Evolutionary conservation across 139 green algal species (phyloP).

Genomic region (Haematococcus lacustris): DNA sequence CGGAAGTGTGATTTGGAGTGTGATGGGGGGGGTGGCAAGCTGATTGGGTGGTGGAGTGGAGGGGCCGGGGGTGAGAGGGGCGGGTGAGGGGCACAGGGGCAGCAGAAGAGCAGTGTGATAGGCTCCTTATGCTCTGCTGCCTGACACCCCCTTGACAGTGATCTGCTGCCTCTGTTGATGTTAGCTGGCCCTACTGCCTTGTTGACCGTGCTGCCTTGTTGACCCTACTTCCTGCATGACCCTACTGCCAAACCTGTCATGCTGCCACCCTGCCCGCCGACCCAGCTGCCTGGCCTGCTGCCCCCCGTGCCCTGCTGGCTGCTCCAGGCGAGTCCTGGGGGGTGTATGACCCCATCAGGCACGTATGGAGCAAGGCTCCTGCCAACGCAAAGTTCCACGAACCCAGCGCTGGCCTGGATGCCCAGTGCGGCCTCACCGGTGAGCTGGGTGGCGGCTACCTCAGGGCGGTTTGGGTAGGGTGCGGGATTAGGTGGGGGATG

Average conservation of each 20-base stretch:
- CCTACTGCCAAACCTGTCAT: neutral
- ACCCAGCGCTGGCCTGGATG: slow-evolving; percentile 1
- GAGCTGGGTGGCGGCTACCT: neutral
- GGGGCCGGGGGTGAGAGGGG: no score
- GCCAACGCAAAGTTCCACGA: slow-evolving; percentile 2
- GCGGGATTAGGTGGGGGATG: neutral
- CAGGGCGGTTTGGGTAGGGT: neutral
- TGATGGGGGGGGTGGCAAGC: no score
- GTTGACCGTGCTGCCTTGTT: neutral
- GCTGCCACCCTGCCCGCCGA: neutral
- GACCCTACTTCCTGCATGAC: neutral
- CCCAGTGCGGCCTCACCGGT: neutral
- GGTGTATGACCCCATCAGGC: slow-evolving; percentile 19
- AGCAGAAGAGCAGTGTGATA: no score
- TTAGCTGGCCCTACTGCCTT: neutral
- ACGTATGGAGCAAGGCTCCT: slow-evolving; percentile 3
- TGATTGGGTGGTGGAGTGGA: no score
- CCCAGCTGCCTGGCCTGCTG: neutral
- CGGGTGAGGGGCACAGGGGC: no score
- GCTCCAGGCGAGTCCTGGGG: slow-evolving; percentile 13
- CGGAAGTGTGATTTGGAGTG: no score
- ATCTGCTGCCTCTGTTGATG: neutral
- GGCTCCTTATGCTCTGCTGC: no score
- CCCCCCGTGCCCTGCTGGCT: neutral
- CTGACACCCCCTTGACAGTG: neutral